phyloP scores from a whole-genome alignment of 345 rosid genomes.

The Salix udensis region DNA sequence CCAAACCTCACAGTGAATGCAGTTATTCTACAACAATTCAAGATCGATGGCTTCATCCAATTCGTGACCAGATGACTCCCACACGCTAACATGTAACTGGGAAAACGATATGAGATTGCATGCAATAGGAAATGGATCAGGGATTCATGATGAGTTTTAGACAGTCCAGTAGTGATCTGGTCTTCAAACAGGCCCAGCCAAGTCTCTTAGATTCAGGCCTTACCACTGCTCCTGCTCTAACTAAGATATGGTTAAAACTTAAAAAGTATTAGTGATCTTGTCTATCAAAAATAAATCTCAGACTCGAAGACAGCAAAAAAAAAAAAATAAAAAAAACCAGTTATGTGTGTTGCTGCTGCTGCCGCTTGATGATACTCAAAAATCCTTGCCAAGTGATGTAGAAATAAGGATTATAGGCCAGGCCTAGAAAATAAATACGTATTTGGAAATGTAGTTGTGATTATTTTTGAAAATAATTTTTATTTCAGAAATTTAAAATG shows the following conservation, averaged over 20 bases:
- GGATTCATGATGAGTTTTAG: not conserved
- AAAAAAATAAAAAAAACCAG: not conserved
- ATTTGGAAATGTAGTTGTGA: fast-evolving
- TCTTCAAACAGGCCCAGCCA: not conserved
- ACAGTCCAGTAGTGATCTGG: not conserved
- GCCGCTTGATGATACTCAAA: not conserved
- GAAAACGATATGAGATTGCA: too few relatives aligned
- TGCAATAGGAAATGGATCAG: not conserved
- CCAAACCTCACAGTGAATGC: not conserved
- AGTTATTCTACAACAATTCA: not conserved
- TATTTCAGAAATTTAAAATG: too few relatives aligned
- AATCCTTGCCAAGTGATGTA: not conserved
- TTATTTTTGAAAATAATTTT: too few relatives aligned
- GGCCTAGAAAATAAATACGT: not conserved
- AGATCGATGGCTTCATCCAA: too few relatives aligned
- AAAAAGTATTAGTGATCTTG: not conserved
- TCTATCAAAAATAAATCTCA: too few relatives aligned
- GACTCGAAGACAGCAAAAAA: too few relatives aligned
- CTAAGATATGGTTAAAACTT: not conserved
- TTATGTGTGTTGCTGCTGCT: not conserved
- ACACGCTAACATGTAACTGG: not conserved
- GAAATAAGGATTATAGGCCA: not conserved
- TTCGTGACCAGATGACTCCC: not conserved
- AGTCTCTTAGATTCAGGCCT: not conserved
- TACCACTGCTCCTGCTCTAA: not conserved